phyloP scores from a whole-genome alignment of 2,329 filamentous ascomycete species.

The Venturia pyrina region DNA sequence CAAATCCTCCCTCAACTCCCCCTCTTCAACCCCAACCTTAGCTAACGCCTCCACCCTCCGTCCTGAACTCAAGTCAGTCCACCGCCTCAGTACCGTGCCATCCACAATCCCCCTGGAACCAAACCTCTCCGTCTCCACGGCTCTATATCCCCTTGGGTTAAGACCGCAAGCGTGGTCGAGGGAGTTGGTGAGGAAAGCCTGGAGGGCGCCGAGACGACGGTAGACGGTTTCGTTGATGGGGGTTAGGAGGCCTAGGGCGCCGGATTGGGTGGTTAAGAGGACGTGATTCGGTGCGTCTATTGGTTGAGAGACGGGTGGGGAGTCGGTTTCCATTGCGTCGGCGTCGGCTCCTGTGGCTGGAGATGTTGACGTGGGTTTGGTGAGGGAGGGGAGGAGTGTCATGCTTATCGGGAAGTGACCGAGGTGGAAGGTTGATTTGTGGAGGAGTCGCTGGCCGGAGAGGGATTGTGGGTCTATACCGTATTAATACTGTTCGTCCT shows the following conservation, averaged over 20 bases:
- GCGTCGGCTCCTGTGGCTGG: constrained; percentile 14
- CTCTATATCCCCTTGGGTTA: constrained; percentile 72
- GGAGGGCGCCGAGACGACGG: constrained; percentile 69
- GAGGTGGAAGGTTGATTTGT: constrained; percentile 78
- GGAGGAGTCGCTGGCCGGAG: constrained; percentile 76
- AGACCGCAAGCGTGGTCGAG: constrained; percentile 69
- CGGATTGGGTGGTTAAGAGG: constrained; percentile 65
- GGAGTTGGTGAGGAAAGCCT: constrained; percentile 67
- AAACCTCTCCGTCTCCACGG: constrained; percentile 37
- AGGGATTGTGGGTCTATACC: constrained; percentile 77
- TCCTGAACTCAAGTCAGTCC: constrained; percentile 64
- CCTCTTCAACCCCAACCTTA: constrained; percentile 58
- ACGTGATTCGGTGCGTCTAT: constrained; percentile 32
- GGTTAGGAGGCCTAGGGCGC: constrained; percentile 65
- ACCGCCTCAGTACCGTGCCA: constrained; percentile 62
- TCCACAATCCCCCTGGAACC: constrained; percentile 62
- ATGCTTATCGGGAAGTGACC: constrained; percentile 69
- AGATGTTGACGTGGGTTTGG: constrained; percentile 20
- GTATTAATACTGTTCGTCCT: constrained; percentile 6
- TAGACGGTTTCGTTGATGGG: constrained; percentile 73
- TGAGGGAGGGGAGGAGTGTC: constrained; percentile 61
- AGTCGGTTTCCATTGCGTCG: constrained; percentile 30
- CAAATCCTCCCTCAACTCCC: constrained; percentile 60
- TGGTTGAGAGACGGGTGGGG: constrained; percentile 12
- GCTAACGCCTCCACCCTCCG: constrained; percentile 63